Evolutionary conservation across 352 stramenopile species (phyloP), one percentile per base, ranked within the genome.

Genomic region (Globisporangium radiosum): DNA sequence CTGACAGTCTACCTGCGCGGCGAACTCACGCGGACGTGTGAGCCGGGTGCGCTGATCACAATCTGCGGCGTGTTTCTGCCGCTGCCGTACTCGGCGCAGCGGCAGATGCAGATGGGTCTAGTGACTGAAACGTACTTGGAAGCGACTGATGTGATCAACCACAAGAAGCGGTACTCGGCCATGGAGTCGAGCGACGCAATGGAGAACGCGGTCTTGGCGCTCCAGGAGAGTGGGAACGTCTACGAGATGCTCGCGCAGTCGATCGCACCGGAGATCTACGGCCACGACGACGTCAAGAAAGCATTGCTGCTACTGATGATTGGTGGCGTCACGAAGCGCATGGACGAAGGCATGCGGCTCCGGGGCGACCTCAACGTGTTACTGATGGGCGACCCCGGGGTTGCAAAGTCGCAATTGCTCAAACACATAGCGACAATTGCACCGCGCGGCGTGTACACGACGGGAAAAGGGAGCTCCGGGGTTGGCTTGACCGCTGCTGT

Each of bases 221-320:
- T 93, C 6, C 83, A 92, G 50, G 80, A 95, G 59, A 75, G 69
- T 4, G 53, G 65, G 1, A 90, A 93, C 66, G 73, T 96, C 74
- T 98, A 99, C 59, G 90, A 96, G 11, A 83, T 94, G 58, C 71
- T 99, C 3, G 95, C 96, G 6, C 78, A 90, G 57, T 97, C 87
- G 13, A 97, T 99, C 69, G 98, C 98, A 14, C 98, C 98, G 0
- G 97, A 99, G 83, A 99, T 99, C 55, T 99, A 98, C 75, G 98
- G 98, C 5, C 96, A 99, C 63, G 95, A 98, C 54, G 96, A 99
- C 75, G 97, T 99, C 10, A 99, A 99, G 81, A 98, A 99, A 60
- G 97, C 97, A 10, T 66, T 99, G 38, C 72, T 99, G 10, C 73
- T 99, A 47, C 90, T 99, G 61, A 86, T 99, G 25, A 98, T 99